Evolutionary conservation across 805 yeast genomes (phyloP).

Genomic region (Candida coquimbonensis): DNA sequence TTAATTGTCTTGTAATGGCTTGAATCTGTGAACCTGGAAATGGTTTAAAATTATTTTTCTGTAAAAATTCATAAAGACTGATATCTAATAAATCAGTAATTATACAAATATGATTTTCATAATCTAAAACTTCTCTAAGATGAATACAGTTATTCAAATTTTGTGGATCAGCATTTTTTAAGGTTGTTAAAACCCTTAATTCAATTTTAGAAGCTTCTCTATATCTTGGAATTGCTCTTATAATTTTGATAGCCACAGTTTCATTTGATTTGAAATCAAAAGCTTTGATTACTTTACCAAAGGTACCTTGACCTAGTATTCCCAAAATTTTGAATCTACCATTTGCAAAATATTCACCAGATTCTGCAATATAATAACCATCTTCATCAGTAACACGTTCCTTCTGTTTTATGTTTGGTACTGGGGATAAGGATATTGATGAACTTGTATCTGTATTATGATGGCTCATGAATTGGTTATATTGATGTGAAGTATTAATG

Average conservation of each 20-base stretch:
- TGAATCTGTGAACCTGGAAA: conserved; percentile 93
- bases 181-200: conserved; percentile 69
- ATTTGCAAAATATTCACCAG: conserved; percentile 62
- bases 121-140: conserved; percentile 84
- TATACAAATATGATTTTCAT: conserved; percentile 86
- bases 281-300: conserved; percentile 86
- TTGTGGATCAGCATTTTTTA: conserved; percentile 58
- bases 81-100: conserved; percentile 84
- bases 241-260: conserved; percentile 83
- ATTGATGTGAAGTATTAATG: too few species aligned
- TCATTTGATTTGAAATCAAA: conserved; percentile 51
- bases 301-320: conserved; percentile 86
- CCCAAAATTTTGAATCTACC: conserved; percentile 58
- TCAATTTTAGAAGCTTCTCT: conserved; percentile 95
- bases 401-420: conserved; percentile 7
- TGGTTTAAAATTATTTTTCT: conserved; percentile 74
- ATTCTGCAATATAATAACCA: conserved; percentile 64
- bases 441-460: conserved; percentile 5
- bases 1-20: conserved; percentile 77
- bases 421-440: conserved; percentile 16
- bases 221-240: conserved; percentile 86
- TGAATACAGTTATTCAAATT: conserved; percentile 76
- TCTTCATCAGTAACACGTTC: conserved; percentile 29
- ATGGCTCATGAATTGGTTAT: background rate
- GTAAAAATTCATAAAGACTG: conserved; percentile 85